Conservation (phyloP, 176 grass and related monocot genomes). For the Tillandsia fasciculata region DNA sequence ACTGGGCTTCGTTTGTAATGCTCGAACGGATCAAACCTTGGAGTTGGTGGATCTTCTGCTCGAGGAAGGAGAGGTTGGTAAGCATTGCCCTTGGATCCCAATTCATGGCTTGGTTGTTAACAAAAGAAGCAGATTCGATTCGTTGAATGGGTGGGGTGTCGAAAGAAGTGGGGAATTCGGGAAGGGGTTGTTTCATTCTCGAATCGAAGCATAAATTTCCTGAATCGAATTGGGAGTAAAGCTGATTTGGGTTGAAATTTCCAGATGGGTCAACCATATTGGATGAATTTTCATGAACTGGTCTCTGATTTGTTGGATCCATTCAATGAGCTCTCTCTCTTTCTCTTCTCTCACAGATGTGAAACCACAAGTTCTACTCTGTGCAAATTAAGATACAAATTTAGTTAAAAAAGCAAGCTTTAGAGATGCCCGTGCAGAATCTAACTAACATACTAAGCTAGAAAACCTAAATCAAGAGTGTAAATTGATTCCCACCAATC, state of each 20-base stretch:
- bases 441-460: no score
- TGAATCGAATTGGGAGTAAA: slow-evolving; percentile 20
- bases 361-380: background rate
- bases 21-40: slow-evolving; percentile 45
- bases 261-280: slow-evolving; percentile 8
- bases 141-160: background rate
- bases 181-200: slow-evolving; percentile 13
- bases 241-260: slow-evolving; percentile 26
- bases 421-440: background rate
- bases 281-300: slow-evolving; percentile 1
- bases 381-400: background rate
- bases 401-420: background rate
- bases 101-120: slow-evolving; percentile 28
- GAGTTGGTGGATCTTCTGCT: slow-evolving; percentile 63
- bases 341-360: background rate
- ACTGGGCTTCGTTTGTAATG: slow-evolving; percentile 14
- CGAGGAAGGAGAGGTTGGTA: slow-evolving; percentile 51
- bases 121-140: slow-evolving; percentile 15
- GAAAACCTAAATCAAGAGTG: no score
- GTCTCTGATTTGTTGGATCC: background rate
- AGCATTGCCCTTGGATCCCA: slow-evolving; percentile 59
- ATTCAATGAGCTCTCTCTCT: background rate
- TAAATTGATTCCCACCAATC: no score
- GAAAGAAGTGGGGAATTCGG: background rate
- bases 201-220: slow-evolving; percentile 19